These are phyloP conservation scores for Calonectria naviculata DNA, from an alignment of 2,329 filamentous ascomycete species.

Conservation along the genomic window DNA sequence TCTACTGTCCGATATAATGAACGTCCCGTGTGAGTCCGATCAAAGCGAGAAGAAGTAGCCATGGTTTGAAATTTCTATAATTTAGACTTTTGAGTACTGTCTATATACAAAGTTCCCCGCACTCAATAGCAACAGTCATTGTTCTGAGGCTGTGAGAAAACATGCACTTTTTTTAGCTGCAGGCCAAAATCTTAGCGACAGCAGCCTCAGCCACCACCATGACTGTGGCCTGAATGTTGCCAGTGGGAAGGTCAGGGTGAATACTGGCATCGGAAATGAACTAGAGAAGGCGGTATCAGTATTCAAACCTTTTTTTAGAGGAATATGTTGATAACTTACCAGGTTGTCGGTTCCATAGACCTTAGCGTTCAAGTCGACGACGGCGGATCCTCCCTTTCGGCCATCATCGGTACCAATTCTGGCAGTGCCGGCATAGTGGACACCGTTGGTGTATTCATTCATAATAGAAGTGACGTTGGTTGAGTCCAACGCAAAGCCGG, in stretches of 20 bases:
- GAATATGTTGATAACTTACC: neutral
- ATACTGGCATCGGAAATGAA: neutral
- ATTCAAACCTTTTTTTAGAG: neutral
- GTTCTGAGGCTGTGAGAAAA: neutral
- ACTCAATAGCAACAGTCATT: neutral
- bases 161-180: neutral
- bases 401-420: conserved; percentile 70
- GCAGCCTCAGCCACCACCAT: neutral
- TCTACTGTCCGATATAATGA: too few species aligned
- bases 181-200: neutral
- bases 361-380: neutral
- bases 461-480: conserved; percentile 41
- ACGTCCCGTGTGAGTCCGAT: too few species aligned
- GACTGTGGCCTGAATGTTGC: neutral
- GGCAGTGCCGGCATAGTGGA: conserved; percentile 66
- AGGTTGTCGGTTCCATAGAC: neutral
- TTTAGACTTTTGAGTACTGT: neutral
- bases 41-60: too few species aligned
- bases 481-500: neutral
- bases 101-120: neutral
- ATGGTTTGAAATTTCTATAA: too few species aligned
- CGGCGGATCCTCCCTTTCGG: conserved; percentile 59
- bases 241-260: neutral
- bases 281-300: neutral
- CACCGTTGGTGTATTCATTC: conserved; percentile 47